Conservation (phyloP, 305 asterid species). For the Andrographis paniculata region DNA sequence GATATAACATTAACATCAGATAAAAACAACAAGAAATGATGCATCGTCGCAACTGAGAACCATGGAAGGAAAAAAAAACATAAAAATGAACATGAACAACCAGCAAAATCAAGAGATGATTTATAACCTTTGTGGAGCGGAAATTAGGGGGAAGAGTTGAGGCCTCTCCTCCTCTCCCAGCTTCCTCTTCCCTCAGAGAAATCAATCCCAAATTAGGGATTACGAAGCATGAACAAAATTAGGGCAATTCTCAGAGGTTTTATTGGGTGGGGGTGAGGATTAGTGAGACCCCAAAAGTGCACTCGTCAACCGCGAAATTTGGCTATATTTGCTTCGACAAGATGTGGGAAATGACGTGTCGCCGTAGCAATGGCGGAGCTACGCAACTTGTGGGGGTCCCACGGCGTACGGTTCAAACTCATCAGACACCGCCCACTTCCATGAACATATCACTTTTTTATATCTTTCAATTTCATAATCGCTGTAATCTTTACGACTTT, state of each 20-base stretch:
- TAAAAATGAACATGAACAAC: not conserved
- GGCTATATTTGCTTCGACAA: conserved; percentile 12
- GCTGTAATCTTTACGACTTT: too few relatives aligned
- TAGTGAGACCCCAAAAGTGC: too few relatives aligned
- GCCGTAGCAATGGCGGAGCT: conserved; percentile 21
- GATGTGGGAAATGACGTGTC: conserved; percentile 24
- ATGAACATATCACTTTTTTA: not conserved
- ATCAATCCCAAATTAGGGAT: too few relatives aligned
- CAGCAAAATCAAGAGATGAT: too few relatives aligned
- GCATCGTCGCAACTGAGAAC: not conserved
- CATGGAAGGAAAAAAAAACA: conserved; percentile 3
- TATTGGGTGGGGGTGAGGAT: too few relatives aligned
- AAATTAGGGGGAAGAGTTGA: too few relatives aligned
- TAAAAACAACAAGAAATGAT: conserved; percentile 6
- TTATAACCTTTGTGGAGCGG: too few relatives aligned
- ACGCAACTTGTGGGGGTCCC: conserved; percentile 20
- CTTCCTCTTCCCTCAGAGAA: too few relatives aligned
- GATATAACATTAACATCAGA: conserved; percentile 1
- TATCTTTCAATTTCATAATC: too few relatives aligned
- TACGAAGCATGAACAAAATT: too few relatives aligned
- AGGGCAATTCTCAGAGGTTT: too few relatives aligned
- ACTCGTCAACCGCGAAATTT: not conserved
- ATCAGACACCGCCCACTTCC: not conserved
- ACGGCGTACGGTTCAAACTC: conserved; percentile 10
- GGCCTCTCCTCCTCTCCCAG: too few relatives aligned